These are phyloP conservation scores for Eucalyptus regnans DNA, from an alignment of 345 rosid species.

Conservation along the genomic window DNA sequence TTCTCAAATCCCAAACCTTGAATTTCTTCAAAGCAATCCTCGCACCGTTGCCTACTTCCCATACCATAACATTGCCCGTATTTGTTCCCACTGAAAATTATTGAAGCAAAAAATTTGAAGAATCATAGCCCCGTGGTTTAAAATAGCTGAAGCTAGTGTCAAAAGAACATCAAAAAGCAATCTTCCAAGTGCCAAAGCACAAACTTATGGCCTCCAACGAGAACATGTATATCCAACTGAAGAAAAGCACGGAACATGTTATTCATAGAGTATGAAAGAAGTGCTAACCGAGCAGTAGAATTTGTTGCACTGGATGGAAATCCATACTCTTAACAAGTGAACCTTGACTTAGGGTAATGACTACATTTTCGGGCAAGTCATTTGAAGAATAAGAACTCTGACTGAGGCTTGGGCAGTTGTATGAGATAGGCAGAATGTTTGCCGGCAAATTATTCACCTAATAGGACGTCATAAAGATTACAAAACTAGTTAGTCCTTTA, in stretches of 20 bases:
- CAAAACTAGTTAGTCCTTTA: neutral
- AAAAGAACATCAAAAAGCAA: neutral
- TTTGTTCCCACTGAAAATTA: constrained; percentile 58
- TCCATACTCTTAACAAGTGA: constrained; percentile 78
- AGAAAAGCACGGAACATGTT: neutral
- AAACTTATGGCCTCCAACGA: neutral
- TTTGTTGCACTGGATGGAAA: constrained; percentile 73
- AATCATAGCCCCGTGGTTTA: neutral
- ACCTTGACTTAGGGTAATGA: constrained; percentile 55
- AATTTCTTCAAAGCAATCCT: constrained; percentile 43
- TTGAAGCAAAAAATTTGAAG: neutral
- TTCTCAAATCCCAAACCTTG: constrained; percentile 46
- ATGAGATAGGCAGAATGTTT: constrained; percentile 46
- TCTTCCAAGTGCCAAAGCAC: neutral
- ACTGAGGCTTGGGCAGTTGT: constrained; percentile 43
- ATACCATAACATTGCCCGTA: constrained; percentile 47
- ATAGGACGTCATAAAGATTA: neutral
- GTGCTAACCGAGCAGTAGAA: constrained; percentile 52
- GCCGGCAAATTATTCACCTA: constrained; percentile 59
- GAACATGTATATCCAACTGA: neutral
- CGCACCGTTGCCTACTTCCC: constrained; percentile 58
- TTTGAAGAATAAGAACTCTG: constrained; percentile 42
- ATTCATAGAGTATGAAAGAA: neutral
- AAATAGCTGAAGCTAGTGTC: neutral
- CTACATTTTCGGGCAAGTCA: constrained; percentile 62